Base-by-base conservation (phyloP, 2,329 filamentous ascomycete genomes). In the Pseudonectria buxi region DNA sequence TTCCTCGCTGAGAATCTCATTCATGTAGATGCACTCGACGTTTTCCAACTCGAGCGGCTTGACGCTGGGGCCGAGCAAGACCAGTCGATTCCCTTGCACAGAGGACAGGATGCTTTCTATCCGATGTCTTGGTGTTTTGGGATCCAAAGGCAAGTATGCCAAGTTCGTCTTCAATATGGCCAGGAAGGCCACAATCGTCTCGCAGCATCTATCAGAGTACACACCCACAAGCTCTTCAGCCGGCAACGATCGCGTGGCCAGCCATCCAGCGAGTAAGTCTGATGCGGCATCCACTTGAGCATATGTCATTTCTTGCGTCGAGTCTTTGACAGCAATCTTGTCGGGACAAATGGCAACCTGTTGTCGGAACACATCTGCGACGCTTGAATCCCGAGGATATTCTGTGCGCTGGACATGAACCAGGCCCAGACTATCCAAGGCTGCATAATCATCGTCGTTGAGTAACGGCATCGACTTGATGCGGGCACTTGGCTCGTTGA, bases 341-440 rank as follows among this genome's bases (percentile, higher is more conserved):
- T 35, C 0, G 45, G 44, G 4, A 4, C 33, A 1, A 22, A 11
- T 14, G 29, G 7, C 18, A 2, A 30, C 54, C 22, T 55, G 49
- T 1, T 39, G 14, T 0, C 32, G 30, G 11, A 54, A 57, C 2
- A 50, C 15, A 3, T 53, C 52, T 0, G 50, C 14, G 2, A 56
- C 13, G 24, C 43, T 53, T 2, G 39, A 28, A 1, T 55, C 43
- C 7, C 42, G 30, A 7, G 36, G 41, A 24, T 50, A 51, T 2
- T 28, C 24, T 3, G 39, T 29, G 10, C 26, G 15, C 12, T 30
- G 14, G 22, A 30, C 14, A 11, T 11, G 7, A 13, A 22, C n/a
- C 12, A 14, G 9, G 18, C 18, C 18, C 18, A 6, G 5, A 22
- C 18, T 9, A 9, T 6, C 34, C 4, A 9, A 22, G 9, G 18